Evolutionary conservation across 805 yeast species (phyloP), one percentile per base, ranked within the genome.

Genomic region (Saccharomyces mikatae): DNA sequence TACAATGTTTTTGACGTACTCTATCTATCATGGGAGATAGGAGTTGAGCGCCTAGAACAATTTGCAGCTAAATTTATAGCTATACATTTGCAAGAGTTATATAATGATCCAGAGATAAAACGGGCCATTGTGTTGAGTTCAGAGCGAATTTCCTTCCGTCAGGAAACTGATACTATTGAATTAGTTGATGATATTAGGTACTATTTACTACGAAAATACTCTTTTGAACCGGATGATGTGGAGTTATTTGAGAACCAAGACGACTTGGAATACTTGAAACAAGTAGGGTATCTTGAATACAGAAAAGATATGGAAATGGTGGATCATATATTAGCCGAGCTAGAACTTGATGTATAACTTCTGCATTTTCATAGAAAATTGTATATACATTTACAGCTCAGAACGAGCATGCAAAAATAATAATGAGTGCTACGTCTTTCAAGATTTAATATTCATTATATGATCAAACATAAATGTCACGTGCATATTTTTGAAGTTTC

Each of bases 101-200:
- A 72, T 5, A 44, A 58, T 1, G 71, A 71, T n/a, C 67, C 70
- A 0, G 76, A 75, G 47, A 74, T 81, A 51, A 62, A 67, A 50
- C 71, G 65, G 14, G 70, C 70, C 0, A 63, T 77, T 17, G 65
- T 76, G 22, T 76, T 74, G 58, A 75, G 81, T 63, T 85, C 92
- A 0, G 58, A 62, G 14, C 71, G 88, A 60, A 86, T 87, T 50
- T 62, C 76, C 22, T 69, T 66, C 14, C 76, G 94, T 63, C 83
- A 87, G 60, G 88, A 82, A 56, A 84, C 87, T 0, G 96, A 87
- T 70, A 84, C 92, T 0, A 84, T 87, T 63, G 96, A 87, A 62
- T 71, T 87, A 60, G 74, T 87, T 28, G 96, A 87, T 68, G 95
- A 87, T 70, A 83, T 87, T 10, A 73, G 90, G 58, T 87, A 77